phyloP scores from a whole-genome alignment of 202 grass and related monocot species.

The Zoysia matrella region DNA sequence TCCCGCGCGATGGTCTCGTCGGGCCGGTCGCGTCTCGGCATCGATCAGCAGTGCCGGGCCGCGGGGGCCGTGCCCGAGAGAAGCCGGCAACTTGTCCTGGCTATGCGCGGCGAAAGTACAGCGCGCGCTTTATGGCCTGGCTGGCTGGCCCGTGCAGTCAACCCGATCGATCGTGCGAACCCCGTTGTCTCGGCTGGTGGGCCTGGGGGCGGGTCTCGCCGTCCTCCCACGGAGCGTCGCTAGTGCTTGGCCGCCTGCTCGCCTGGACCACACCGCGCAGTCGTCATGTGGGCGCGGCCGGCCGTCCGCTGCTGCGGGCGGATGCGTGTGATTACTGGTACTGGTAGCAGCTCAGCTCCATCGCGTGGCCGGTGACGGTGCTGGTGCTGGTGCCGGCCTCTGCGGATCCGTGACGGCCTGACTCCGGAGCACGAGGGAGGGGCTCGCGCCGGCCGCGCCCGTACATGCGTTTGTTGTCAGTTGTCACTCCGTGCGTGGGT shows the following conservation, averaged over 20 bases:
- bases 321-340: no score
- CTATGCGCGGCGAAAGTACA: slow-evolving; percentile 34
- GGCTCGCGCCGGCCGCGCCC: neutral
- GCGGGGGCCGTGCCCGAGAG: slow-evolving; percentile 16
- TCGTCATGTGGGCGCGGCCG: no score
- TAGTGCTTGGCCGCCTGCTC: neutral
- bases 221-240: neutral
- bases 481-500: neutral
- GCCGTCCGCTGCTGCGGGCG: no score
- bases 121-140: neutral
- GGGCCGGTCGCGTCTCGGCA: no score
- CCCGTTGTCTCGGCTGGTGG: no score
- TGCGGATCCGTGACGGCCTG: no score
- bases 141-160: neutral
- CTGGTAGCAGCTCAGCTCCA: no score
- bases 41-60: no score
- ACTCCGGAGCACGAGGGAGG: neutral
- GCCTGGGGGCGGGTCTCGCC: neutral
- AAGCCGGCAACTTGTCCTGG: slow-evolving; percentile 35
- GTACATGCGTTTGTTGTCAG: neutral
- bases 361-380: no score
- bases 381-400: no score
- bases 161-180: neutral
- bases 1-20: no score
- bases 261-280: no score